Evolutionary conservation across 202 grass and related monocot genomes (phyloP).

Genomic region (Schoenoplectus triqueter): DNA sequence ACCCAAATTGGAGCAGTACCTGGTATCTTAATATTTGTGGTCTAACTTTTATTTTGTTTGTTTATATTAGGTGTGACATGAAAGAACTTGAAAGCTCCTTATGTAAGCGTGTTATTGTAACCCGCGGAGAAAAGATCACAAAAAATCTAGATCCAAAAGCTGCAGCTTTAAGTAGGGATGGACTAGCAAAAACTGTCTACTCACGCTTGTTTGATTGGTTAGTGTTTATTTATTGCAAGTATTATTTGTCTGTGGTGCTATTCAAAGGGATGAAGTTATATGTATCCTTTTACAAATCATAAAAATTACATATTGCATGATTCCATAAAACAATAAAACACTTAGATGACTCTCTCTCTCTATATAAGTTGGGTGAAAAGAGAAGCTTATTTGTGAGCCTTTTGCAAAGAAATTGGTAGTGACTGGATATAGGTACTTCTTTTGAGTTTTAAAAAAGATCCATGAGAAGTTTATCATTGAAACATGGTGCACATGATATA

Average conservation of each 20-base stretch:
- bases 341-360: too few relatives aligned
- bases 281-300: neutral
- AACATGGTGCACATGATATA: neutral
- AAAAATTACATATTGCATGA: neutral
- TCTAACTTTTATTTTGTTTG: constrained; percentile 36
- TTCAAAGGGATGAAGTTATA: neutral
- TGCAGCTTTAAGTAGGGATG: constrained; percentile 89
- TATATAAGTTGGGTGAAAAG: too few relatives aligned
- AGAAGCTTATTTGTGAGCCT: too few relatives aligned
- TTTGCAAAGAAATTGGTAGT: too few relatives aligned
- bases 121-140: constrained; percentile 86
- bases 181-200: constrained; percentile 92
- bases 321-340: too few relatives aligned
- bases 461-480: constrained; percentile 6
- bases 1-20: too few relatives aligned
- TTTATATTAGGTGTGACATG: constrained; percentile 66
- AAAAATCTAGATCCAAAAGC: constrained; percentile 80
- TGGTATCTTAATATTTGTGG: neutral
- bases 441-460: neutral
- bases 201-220: constrained; percentile 96
- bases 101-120: constrained; percentile 92
- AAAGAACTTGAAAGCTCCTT: constrained; percentile 81
- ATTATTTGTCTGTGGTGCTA: neutral
- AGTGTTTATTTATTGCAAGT: constrained; percentile 39
- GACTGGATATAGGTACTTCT: neutral